Base-by-base conservation (phyloP, 2,329 filamentous ascomycete genomes). In the Orbilia quercus region DNA sequence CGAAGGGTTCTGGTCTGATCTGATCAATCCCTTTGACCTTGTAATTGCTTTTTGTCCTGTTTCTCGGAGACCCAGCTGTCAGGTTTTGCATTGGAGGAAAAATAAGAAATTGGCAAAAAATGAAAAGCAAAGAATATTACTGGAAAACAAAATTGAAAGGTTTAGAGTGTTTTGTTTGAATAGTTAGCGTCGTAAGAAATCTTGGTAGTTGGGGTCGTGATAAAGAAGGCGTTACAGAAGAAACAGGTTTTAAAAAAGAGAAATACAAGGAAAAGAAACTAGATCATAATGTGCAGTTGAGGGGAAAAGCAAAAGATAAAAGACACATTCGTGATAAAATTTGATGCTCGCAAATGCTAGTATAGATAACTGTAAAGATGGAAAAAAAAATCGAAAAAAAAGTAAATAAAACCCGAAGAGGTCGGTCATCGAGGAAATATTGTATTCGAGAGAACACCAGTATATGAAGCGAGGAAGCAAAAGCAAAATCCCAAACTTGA, bases 401-500 rank as follows among this genome's bases (percentile, higher is more conserved):
- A n/a, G n/a, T n/a, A n/a, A n/a, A n/a, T n/a, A n/a, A n/a, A n/a
- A n/a, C n/a, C n/a, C n/a, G n/a, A n/a, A n/a, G n/a, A n/a, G n/a
- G n/a, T 14, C 28, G 31, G 20, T 34, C n/a, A 53, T 20, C 40
- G 16, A 65, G 44, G 44, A 50, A 57, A 67, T 55, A 40, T 63
- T 70, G 64, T 60, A 57, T 73, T 57, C 55, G 58, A 31, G 57
- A 40, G 45, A 66, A 65, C 60, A 75, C 70, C 74, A 64, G 44
- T 50, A 31, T 54, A 63, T 72, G 57, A 65, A 65, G 36, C 28
- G 59, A 47, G 18, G 31, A 34, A 36, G 36, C 55, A 55, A 38
- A 62, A 47, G 47, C 63, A 63, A 22, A 63, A 34, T 54, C 54
- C 54, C 71, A 38, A 59, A 51, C 45, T 44, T 48, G 31, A 58